Evolutionary conservation across 345 rosid genomes (phyloP).

Genomic region (Salix viminalis): DNA sequence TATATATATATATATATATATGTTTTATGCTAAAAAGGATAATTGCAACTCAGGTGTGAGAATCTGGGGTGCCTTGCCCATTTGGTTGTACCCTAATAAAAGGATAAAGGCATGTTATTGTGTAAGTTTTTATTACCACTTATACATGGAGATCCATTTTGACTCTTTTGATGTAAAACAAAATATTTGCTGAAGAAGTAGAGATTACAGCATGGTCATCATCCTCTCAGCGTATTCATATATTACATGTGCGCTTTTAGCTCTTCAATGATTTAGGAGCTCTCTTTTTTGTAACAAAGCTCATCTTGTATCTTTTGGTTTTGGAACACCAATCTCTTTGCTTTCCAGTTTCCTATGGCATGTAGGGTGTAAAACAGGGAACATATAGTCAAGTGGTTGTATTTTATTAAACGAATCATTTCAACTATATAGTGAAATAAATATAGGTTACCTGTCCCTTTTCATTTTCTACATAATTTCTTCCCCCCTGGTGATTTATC

Average conservation of each 20-base stretch:
- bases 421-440: not conserved
- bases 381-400: not conserved
- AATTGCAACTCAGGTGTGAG: not conserved
- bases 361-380: not conserved
- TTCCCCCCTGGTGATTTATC: not conserved
- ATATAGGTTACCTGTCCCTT: not conserved
- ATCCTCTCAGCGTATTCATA: not conserved
- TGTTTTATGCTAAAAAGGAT: not conserved
- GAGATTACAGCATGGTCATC: not conserved
- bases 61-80: not conserved
- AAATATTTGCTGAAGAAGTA: conserved; percentile 2
- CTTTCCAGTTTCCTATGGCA: not conserved
- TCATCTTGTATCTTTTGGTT: not conserved
- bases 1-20: not conserved
- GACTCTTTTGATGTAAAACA: not conserved
- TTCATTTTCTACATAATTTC: not conserved
- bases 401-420: not conserved
- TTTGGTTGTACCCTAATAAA: not conserved
- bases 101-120: not conserved
- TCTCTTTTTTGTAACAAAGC: not conserved
- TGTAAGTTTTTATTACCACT: not conserved
- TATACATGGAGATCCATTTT: not conserved
- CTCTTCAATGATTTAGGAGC: not conserved
- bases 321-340: not conserved
- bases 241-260: not conserved